phyloP scores from a whole-genome alignment of 495 filamentous ascomycete species.

The Terfezia boudieri region DNA sequence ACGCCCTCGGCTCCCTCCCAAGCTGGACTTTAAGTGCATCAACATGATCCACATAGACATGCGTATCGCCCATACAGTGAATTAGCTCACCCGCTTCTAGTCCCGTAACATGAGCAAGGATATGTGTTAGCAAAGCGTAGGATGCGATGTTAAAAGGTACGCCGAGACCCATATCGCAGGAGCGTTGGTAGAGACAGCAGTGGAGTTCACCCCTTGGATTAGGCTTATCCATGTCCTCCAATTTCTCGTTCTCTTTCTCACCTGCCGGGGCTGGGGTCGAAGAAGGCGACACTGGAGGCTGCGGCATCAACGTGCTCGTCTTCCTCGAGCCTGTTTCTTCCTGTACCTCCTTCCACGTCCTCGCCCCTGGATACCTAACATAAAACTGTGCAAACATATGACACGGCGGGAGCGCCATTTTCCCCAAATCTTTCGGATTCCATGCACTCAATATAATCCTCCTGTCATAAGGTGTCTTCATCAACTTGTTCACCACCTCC shows the following conservation, averaged over 20 bases:
- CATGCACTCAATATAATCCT: conserved; percentile 77
- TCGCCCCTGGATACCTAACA: conserved; percentile 45
- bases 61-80: conserved; percentile 89
- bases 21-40: conserved; percentile 67
- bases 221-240: conserved; percentile 19
- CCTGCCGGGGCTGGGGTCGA: background rate
- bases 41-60: conserved; percentile 84
- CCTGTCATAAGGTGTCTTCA: conserved; percentile 62
- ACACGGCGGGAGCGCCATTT: conserved; percentile 91
- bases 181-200: conserved; percentile 80
- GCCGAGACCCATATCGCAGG: conserved; percentile 89
- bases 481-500: conserved; percentile 62
- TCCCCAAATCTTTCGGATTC: conserved; percentile 66
- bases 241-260: conserved; percentile 2
- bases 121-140: conserved; percentile 82
- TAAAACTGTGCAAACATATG: conserved; percentile 99
- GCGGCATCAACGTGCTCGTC: conserved; percentile 3
- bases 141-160: conserved; percentile 95
- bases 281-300: background rate
- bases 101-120: conserved; percentile 70
- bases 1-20: conserved; percentile 52
- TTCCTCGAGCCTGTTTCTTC: conserved; percentile 1
- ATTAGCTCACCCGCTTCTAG: conserved; percentile 64
- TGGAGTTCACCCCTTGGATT: conserved; percentile 44
- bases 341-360: background rate